Conservation (phyloP, 148 eudicot genomes). For the Rhododendron henanense region DNA sequence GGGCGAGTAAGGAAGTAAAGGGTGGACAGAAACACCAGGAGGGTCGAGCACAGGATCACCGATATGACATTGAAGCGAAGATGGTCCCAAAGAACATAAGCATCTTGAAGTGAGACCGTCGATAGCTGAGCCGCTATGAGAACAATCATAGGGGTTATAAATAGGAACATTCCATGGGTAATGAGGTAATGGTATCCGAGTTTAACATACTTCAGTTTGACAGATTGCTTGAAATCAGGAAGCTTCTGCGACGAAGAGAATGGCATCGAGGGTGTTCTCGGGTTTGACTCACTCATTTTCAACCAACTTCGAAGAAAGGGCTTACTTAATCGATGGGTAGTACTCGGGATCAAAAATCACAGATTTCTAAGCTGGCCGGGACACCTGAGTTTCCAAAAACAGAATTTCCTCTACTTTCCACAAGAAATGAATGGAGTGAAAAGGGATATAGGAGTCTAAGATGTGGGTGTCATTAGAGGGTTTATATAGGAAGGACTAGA, state of each 20-base stretch:
- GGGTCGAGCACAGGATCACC: constrained; percentile 36
- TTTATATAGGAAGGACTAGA: background rate
- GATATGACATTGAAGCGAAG: constrained; percentile 44
- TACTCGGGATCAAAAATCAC: background rate
- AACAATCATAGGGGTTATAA: constrained; percentile 33
- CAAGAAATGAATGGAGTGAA: background rate
- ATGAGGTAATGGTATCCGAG: constrained; percentile 56
- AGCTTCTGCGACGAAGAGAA: constrained; percentile 35
- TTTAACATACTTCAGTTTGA: constrained; percentile 59
- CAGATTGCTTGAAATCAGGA: constrained; percentile 46
- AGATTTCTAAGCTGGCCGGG: background rate
- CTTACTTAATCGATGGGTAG: background rate
- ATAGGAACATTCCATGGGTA: constrained; percentile 49
- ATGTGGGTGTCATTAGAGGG: background rate
- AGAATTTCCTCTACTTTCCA: background rate
- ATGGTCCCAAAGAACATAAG: constrained; percentile 40
- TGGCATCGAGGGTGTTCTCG: constrained; percentile 16
- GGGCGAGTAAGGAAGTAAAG: constrained; percentile 51
- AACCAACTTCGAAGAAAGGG: background rate
- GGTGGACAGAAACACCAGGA: constrained; percentile 42
- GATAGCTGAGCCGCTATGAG: constrained; percentile 42
- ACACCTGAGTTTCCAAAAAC: background rate
- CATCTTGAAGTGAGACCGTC: constrained; percentile 35
- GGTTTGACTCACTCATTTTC: constrained; percentile 34
- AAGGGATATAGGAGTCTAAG: background rate